Evolutionary conservation across 2,329 filamentous ascomycete species (phyloP).

Genomic region (Pleochaeta shiraiana): DNA sequence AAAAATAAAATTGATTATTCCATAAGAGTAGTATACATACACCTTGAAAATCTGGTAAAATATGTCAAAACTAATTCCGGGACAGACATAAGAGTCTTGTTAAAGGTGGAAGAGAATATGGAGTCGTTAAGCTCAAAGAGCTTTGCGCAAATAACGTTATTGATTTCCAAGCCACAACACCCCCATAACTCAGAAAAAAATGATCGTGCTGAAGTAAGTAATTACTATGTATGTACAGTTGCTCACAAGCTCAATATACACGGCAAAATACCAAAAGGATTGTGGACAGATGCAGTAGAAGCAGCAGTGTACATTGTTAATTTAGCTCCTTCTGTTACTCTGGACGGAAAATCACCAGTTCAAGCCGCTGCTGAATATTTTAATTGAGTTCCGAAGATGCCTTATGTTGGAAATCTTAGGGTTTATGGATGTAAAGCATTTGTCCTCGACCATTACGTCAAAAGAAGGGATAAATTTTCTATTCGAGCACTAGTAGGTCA

Average conservation of each 20-base stretch:
- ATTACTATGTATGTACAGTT: background rate
- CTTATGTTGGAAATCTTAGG: background rate
- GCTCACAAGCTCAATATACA: background rate
- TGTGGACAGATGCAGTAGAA: background rate
- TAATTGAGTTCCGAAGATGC: background rate
- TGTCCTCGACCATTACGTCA: background rate
- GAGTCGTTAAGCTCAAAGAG: background rate
- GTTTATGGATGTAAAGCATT: background rate
- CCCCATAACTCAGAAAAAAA: slow-evolving; percentile 4
- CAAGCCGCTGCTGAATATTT: background rate
- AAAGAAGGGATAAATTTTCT: background rate
- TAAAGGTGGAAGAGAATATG: background rate
- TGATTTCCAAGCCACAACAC: background rate
- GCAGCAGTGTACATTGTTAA: slow-evolving; percentile 2
- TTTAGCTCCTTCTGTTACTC: background rate
- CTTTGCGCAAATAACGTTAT: background rate
- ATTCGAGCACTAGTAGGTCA: background rate
- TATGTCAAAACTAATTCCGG: background rate
- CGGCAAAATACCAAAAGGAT: background rate
- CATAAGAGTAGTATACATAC: too few relatives aligned
- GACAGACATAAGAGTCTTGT: background rate
- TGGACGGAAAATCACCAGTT: background rate
- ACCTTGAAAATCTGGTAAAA: background rate
- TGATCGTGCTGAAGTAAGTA: background rate
- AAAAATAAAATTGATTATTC: too few relatives aligned